These are phyloP conservation scores for Cairneyella variabilis DNA, from an alignment of 495 filamentous ascomycete species.

Conservation along the genomic window DNA sequence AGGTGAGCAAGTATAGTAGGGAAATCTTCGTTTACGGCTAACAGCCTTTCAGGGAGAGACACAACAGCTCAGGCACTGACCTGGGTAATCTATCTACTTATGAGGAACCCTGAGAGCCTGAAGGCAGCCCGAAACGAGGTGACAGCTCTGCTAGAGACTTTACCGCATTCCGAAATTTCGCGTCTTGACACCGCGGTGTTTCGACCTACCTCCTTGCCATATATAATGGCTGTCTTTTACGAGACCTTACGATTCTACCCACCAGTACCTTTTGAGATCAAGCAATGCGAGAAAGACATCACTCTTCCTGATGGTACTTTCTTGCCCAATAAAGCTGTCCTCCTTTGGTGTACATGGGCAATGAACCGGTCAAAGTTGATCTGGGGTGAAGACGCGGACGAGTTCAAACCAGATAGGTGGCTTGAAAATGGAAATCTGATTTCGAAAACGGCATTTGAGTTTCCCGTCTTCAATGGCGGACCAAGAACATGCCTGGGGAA, in stretches of 20 bases:
- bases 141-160: constrained; percentile 8
- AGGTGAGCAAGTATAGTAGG: constrained; percentile 16
- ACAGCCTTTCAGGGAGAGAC: constrained; percentile 45
- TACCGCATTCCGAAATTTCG: background rate
- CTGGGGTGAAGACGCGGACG: constrained; percentile 52
- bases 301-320: constrained; percentile 56
- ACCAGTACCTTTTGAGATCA: constrained; percentile 59
- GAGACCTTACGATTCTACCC: constrained; percentile 53
- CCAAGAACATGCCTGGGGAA: constrained; percentile 53
- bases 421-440: constrained; percentile 38
- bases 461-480: constrained; percentile 60
- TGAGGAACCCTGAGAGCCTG: constrained; percentile 38
- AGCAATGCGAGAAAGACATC: constrained; percentile 45
- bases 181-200: constrained; percentile 34
- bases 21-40: constrained; percentile 9
- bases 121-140: constrained; percentile 42
- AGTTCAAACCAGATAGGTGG: constrained; percentile 51
- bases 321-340: constrained; percentile 44
- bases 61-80: constrained; percentile 59
- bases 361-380: constrained; percentile 52
- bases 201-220: constrained; percentile 42
- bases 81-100: constrained; percentile 55
- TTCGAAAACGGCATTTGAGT: constrained; percentile 46
- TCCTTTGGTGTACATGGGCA: constrained; percentile 58
- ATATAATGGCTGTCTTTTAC: constrained; percentile 53